Evolutionary conservation across 495 filamentous ascomycete species (phyloP), one percentile per base, ranked within the genome.

Genomic region (Clohesyomyces aquaticus): DNA sequence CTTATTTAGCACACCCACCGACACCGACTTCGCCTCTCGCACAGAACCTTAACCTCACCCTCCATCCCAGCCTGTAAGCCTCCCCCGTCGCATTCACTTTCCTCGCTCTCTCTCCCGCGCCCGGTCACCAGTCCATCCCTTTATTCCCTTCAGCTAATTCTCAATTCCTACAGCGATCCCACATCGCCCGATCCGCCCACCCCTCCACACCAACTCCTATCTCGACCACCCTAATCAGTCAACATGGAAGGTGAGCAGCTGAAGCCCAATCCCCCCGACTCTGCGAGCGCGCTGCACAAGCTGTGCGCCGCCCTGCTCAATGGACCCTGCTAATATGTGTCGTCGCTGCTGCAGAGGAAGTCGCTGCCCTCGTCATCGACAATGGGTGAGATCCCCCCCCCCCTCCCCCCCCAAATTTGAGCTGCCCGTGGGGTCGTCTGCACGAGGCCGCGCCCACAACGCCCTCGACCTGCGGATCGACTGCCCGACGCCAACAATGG

Each of bases 341-440:
- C 69, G 77, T 70, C 69, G 59, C 62, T 63, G 14, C 57, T 83
- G 80, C 77, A 98, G 94, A 98, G 84, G 94, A 98, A 89, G 94
- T 98, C 82, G 94, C 94, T 80, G 94, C 94, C 81, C 93, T 98
- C 91, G 94, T 98, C 81, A 98, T 98, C 81, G 94, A 98, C 92
- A 98, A 98, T 98, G 94, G 94, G 94, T 98, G 91, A 87, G 91
- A 76, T 74, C 58, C 70, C 48, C 62, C 55, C 45, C 59, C 43
- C 18, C 29, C 62, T 53, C 48, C 59, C 48, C 18, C 29, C 42
- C 60, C 35, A 55, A 61, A 65, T 69, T 65, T 60, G 48, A 49
- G 42, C 60, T 2, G 42, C 49, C 53, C 54, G 58, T 71, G 55
- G 64, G 65, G 58, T 51, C 55, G 29, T 63, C 63, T 67, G 73